These are phyloP conservation scores for Trichoderma erinaceum DNA, from an alignment of 495 filamentous ascomycete species.

Conservation along the genomic window DNA sequence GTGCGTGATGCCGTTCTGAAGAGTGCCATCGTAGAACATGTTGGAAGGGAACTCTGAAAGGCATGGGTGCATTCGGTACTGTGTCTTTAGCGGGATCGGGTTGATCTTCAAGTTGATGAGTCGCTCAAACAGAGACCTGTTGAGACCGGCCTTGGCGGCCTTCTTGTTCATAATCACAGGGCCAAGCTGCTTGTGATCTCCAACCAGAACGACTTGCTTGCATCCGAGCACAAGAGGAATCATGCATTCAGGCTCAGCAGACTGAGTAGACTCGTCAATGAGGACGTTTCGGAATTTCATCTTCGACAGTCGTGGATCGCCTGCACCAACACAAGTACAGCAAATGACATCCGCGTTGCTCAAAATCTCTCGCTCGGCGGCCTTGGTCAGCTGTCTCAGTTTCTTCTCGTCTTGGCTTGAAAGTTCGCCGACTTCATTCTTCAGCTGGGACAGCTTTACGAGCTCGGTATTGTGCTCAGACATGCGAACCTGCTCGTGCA, in stretches of 20 bases:
- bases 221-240: constrained; percentile 95
- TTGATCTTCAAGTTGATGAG: constrained; percentile 88
- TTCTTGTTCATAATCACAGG: constrained; percentile 99
- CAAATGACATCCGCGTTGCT: constrained; percentile 97
- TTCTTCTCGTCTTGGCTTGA: constrained; percentile 98
- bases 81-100: constrained; percentile 90
- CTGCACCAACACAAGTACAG: constrained; percentile 97
- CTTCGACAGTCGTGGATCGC: constrained; percentile 89
- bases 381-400: constrained; percentile 87
- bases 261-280: constrained; percentile 97
- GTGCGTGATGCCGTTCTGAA: constrained; percentile 95
- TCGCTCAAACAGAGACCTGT: constrained; percentile 96
- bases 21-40: constrained; percentile 98
- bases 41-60: constrained; percentile 97
- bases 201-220: constrained; percentile 96
- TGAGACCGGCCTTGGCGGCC: constrained; percentile 92
- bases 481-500: constrained; percentile 96
- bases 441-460: constrained; percentile 83
- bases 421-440: constrained; percentile 84
- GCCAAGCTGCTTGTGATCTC: constrained; percentile 96
- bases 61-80: constrained; percentile 99
- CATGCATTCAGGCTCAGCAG: constrained; percentile 99
- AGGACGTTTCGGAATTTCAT: constrained; percentile 96
- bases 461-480: constrained; percentile 94
- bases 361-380: constrained; percentile 91